These are phyloP conservation scores for Xanthoconium stramineum DNA, from an alignment of 768 basidiomycete genomes.

Conservation along the genomic window DNA sequence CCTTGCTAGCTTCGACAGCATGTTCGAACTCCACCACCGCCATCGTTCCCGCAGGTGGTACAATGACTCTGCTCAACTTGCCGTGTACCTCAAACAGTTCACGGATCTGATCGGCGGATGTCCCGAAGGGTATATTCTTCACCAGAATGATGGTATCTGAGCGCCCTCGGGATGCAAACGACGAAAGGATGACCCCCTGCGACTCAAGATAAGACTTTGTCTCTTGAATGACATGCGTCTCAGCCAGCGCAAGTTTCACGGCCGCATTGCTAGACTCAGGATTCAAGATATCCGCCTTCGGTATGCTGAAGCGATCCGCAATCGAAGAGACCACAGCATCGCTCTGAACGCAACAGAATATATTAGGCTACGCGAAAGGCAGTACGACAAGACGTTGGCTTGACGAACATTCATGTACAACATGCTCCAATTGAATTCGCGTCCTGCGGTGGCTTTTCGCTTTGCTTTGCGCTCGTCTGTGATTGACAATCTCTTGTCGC, in stretches of 20 bases:
- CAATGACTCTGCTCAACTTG: slow-evolving; percentile 61
- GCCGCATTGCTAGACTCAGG: slow-evolving; percentile 79
- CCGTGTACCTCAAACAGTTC: slow-evolving; percentile 80
- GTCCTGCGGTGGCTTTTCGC: slow-evolving; percentile 64
- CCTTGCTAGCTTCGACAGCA: slow-evolving; percentile 64
- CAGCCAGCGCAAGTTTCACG: slow-evolving; percentile 93
- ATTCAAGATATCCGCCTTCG: slow-evolving; percentile 86
- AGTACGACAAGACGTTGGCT: slow-evolving; percentile 15
- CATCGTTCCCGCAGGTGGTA: slow-evolving; percentile 92
- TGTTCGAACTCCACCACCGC: slow-evolving; percentile 87
- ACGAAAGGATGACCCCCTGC: slow-evolving; percentile 62
- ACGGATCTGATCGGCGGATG: slow-evolving; percentile 68
- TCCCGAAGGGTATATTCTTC: slow-evolving; percentile 96
- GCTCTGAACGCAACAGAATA: slow-evolving; percentile 48
- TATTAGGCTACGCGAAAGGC: slow-evolving; percentile 21
- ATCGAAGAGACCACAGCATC: slow-evolving; percentile 92
- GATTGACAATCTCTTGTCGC: slow-evolving; percentile 47
- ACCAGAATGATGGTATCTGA: slow-evolving; percentile 86
- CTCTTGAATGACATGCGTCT: slow-evolving; percentile 94
- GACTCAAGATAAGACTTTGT: slow-evolving; percentile 87
- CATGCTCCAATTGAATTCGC: slow-evolving; percentile 90
- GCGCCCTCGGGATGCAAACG: slow-evolving; percentile 49
- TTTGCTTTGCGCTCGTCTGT: slow-evolving; percentile 59
- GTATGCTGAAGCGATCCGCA: slow-evolving; percentile 81
- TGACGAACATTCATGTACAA: slow-evolving; percentile 94